Evolutionary conservation across 352 stramenopile species (phyloP).

Genomic region (Bremia lactucae): DNA sequence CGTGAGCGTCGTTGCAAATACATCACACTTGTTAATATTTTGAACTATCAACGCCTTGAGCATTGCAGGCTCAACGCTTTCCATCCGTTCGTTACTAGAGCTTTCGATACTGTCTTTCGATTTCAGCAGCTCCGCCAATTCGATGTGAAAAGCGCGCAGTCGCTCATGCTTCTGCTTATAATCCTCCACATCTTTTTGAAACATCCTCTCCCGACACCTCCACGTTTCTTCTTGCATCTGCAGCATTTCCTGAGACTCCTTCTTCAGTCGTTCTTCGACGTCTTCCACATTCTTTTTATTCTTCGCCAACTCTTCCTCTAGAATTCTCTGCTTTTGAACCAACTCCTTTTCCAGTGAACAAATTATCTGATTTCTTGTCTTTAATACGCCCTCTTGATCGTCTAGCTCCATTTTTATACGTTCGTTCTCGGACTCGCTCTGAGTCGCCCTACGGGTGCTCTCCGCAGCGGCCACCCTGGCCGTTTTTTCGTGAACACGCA

Average conservation of each 20-base stretch:
- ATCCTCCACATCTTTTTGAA: slow-evolving; percentile 8
- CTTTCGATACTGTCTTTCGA: background rate
- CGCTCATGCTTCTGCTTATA: slow-evolving; percentile 12
- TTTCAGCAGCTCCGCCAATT: slow-evolving; percentile 28
- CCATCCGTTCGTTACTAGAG: background rate
- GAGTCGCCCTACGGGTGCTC: slow-evolving; percentile 21
- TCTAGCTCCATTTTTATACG: slow-evolving; percentile 16
- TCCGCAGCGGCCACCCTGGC: slow-evolving; percentile 25
- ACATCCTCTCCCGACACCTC: slow-evolving; percentile 13
- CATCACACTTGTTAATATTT: slow-evolving; percentile 20
- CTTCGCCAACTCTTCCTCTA: slow-evolving; percentile 21
- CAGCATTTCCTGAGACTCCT: slow-evolving; percentile 19
- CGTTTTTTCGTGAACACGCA: slow-evolving; percentile 33
- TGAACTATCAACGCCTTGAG: slow-evolving; percentile 31
- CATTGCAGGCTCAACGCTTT: slow-evolving; percentile 15
- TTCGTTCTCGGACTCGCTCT: slow-evolving; percentile 35
- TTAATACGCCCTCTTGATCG: slow-evolving; percentile 9
- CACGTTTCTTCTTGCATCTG: slow-evolving; percentile 25
- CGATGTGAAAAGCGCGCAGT: slow-evolving; percentile 24
- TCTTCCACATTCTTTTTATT: slow-evolving; percentile 15
- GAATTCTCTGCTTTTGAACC: slow-evolving; percentile 15
- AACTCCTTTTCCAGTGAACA: slow-evolving; percentile 19
- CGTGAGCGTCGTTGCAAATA: slow-evolving; percentile 13
- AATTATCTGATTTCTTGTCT: slow-evolving; percentile 9
- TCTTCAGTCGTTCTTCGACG: slow-evolving; percentile 12